phyloP scores from a whole-genome alignment of 495 filamentous ascomycete species.

The Pseudoneurospora amorphoporcata region DNA sequence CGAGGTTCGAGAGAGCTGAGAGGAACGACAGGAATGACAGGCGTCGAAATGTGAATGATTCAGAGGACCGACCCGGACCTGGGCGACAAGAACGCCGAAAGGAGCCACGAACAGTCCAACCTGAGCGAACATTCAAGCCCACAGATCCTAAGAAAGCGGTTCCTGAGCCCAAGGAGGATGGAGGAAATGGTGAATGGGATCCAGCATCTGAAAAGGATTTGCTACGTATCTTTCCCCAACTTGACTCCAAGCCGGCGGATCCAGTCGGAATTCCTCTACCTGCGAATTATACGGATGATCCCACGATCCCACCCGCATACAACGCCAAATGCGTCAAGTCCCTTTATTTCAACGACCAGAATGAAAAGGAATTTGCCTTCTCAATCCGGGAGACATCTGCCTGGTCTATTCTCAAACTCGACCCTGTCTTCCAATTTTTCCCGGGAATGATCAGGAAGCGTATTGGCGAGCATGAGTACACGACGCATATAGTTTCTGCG shows the following conservation, averaged over 20 bases:
- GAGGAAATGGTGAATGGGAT: slow-evolving; percentile 18
- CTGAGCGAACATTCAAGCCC: neutral
- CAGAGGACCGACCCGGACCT: neutral
- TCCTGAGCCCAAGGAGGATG: slow-evolving; percentile 3
- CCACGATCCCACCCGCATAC: slow-evolving; percentile 36
- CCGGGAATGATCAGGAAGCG: slow-evolving; percentile 17
- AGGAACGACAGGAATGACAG: neutral
- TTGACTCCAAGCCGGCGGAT: slow-evolving; percentile 26
- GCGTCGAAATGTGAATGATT: neutral
- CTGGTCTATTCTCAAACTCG: slow-evolving; percentile 35
- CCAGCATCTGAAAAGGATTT: slow-evolving; percentile 31
- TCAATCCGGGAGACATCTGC: slow-evolving; percentile 30
- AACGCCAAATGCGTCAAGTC: slow-evolving; percentile 36
- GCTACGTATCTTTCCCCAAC: slow-evolving; percentile 27
- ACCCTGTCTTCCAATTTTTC: slow-evolving; percentile 35
- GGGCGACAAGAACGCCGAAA: neutral
- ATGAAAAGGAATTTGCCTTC: slow-evolving; percentile 31
- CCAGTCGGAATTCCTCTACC: slow-evolving; percentile 34
- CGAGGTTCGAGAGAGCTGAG: neutral
- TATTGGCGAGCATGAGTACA: slow-evolving; percentile 18
- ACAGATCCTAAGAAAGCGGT: neutral
- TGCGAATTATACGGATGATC: slow-evolving; percentile 28
- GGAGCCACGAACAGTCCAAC: neutral
- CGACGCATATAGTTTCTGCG: slow-evolving; percentile 8
- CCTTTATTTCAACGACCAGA: slow-evolving; percentile 35